phyloP scores from a whole-genome alignment of 1,284 basidiomycete genomes.

The Irpex sp. region DNA sequence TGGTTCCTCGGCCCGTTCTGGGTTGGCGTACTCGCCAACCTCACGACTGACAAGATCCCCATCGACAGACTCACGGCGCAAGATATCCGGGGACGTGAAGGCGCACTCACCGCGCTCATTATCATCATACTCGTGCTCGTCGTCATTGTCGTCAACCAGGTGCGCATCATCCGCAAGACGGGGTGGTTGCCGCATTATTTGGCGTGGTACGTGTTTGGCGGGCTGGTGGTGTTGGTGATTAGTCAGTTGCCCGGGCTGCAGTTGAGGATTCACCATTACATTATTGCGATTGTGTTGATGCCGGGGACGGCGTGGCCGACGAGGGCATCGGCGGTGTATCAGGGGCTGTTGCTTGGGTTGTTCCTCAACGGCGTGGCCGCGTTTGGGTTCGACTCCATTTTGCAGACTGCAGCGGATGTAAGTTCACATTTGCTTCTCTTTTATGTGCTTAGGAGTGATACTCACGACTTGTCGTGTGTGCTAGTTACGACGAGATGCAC shows the following conservation, averaged over 20 bases:
- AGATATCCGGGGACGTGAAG: conserved; percentile 65
- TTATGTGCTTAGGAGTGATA: neutral
- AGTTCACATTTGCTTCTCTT: conserved; percentile 19
- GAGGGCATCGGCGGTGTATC: conserved; percentile 69
- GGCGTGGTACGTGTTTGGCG: conserved; percentile 66
- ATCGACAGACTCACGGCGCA: conserved; percentile 66
- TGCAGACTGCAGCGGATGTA: conserved; percentile 74
- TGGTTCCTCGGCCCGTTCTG: conserved; percentile 79
- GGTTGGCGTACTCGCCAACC: conserved; percentile 68
- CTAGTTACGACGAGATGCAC: conserved; percentile 70
- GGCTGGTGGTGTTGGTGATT: conserved; percentile 59
- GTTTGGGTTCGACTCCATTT: conserved; percentile 75
- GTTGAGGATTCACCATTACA: conserved; percentile 71
- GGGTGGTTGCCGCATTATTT: conserved; percentile 77
- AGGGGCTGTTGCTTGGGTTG: conserved; percentile 78
- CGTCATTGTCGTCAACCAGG: conserved; percentile 64
- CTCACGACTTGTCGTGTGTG: neutral
- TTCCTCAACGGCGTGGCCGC: conserved; percentile 75
- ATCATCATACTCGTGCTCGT: conserved; percentile 65
- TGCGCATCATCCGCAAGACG: conserved; percentile 78
- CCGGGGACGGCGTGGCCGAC: conserved; percentile 82
- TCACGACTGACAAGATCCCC: conserved; percentile 65
- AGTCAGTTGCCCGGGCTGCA: conserved; percentile 65
- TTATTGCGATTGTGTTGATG: conserved; percentile 69
- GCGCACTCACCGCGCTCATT: conserved; percentile 67